Evolutionary conservation across 202 grass and related monocot species (phyloP), one percentile per base, ranked within the genome.

Genomic region (Setaria italica): DNA sequence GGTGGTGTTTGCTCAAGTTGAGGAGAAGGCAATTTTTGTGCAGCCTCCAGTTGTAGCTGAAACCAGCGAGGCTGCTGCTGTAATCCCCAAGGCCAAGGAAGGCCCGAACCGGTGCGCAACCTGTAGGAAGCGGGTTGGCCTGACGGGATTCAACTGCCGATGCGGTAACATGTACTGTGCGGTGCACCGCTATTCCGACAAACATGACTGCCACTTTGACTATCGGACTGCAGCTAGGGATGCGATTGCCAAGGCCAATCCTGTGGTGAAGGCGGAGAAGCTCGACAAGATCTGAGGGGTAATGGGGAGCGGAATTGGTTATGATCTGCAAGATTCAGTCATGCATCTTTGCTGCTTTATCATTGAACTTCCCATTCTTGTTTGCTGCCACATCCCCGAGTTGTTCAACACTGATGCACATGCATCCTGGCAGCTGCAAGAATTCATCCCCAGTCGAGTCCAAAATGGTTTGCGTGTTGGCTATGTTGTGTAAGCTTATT

Each of bases 181-280:
- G 1, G 20, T 78, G 72, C 95, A 98, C 62, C 93, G 93, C 21
- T 95, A 95, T 58, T 98, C 95, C 8, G 95, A 95, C 81, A 92
- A 94, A 85, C 95, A 98, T 72, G 88, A 94, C 48, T 98, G 95
- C 70, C 90, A 90, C 70, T 98, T 94, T 17, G 93, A 98, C 60
- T 98, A 98, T 77, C 87, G 84, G 34, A 87, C 78, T 66, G 93
- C 89, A 63, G 95, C 88, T 41, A 89, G 85, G 80, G 86, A 95
- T 80, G 93, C 91, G 9, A 98, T 98, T 41, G 86, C 95, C 78
- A 98, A 94, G 81, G 91, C 93, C 19, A 98, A 98, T 77, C 95
- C 95, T 11, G 90, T 98, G 15, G 95, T 98, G 49, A 95, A 95
- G 85, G 93, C 95, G 25, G 95, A 94, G 67, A 98, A 98, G 74